These are phyloP conservation scores for Phialocephala sp. DNA, from an alignment of 2,329 filamentous ascomycete species.

Conservation along the genomic window DNA sequence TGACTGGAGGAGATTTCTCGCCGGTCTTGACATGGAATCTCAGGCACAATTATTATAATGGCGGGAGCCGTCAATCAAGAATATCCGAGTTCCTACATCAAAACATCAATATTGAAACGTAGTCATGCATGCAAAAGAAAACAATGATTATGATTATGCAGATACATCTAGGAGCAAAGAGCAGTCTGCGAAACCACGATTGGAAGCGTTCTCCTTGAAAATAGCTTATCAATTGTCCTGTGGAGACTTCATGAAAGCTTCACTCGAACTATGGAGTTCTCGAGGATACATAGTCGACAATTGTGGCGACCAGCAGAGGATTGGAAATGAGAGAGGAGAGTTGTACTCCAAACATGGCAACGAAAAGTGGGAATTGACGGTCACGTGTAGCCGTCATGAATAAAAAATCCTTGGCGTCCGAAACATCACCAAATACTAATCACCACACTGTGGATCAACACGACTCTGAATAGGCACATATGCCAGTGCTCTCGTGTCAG, in stretches of 20 bases:
- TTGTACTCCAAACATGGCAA: background rate
- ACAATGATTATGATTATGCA: background rate
- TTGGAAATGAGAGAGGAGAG: background rate
- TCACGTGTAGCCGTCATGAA: background rate
- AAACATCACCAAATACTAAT: background rate
- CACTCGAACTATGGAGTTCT: too few relatives aligned
- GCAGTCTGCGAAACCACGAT: background rate
- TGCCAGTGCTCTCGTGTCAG: background rate
- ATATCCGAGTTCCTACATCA: too few relatives aligned
- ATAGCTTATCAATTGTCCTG: too few relatives aligned
- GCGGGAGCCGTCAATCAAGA: too few relatives aligned
- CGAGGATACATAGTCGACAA: too few relatives aligned
- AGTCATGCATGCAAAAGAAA: too few relatives aligned
- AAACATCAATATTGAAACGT: background rate
- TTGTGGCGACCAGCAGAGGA: too few relatives aligned
- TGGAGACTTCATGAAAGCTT: too few relatives aligned
- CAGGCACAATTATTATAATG: too few relatives aligned
- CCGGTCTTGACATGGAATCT: too few relatives aligned
- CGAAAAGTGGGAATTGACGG: background rate
- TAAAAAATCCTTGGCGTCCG: background rate
- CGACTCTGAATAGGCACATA: background rate
- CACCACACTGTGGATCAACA: background rate
- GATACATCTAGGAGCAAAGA: background rate
- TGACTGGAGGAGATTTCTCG: too few relatives aligned
- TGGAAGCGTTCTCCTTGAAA: too few relatives aligned